Conservation (phyloP, 1,284 basidiomycete species). For the Rugosomyces carneus region DNA sequence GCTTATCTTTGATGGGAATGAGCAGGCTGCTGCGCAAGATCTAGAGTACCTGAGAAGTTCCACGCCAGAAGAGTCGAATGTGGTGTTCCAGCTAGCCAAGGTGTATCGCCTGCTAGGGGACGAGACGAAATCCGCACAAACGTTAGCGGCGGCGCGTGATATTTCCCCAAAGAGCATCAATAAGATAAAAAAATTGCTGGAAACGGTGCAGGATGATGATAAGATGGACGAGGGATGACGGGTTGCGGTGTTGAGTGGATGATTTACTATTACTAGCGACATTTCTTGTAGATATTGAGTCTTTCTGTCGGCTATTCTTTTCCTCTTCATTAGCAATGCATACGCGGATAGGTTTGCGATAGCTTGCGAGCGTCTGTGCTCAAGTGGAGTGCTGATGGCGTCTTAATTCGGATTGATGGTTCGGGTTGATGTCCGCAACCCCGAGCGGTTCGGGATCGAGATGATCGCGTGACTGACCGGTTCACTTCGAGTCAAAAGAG, state of each 20-base stretch:
- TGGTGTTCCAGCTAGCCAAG: slow-evolving; percentile 91
- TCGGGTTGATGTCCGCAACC: background rate
- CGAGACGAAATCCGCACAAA: slow-evolving; percentile 71
- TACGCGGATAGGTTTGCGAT: slow-evolving; percentile 2
- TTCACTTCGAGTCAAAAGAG: slow-evolving; percentile 21
- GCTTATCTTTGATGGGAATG: background rate
- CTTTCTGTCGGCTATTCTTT: background rate
- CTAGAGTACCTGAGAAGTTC: slow-evolving; percentile 72
- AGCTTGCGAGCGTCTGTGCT: background rate
- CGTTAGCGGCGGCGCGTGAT: slow-evolving; percentile 85
- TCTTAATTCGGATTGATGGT: slow-evolving; percentile 11
- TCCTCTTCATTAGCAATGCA: slow-evolving; percentile 1
- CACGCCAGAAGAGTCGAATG: slow-evolving; percentile 90
- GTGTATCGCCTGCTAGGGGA: slow-evolving; percentile 78
- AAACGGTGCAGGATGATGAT: slow-evolving; percentile 63
- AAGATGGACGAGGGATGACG: slow-evolving; percentile 68
- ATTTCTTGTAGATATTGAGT: slow-evolving; percentile 29
- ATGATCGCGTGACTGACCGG: slow-evolving; percentile 14
- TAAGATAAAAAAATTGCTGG: slow-evolving; percentile 73
- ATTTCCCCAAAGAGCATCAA: slow-evolving; percentile 71
- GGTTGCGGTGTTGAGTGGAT: slow-evolving; percentile 16
- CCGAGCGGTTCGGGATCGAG: slow-evolving; percentile 4
- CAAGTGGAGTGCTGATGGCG: slow-evolving; percentile 21
- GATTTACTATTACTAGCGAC: slow-evolving; percentile 22
- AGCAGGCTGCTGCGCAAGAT: slow-evolving; percentile 72